Evolutionary conservation across 257 asterid genomes (phyloP).

Genomic region (Phtheirospermum japonicum): DNA sequence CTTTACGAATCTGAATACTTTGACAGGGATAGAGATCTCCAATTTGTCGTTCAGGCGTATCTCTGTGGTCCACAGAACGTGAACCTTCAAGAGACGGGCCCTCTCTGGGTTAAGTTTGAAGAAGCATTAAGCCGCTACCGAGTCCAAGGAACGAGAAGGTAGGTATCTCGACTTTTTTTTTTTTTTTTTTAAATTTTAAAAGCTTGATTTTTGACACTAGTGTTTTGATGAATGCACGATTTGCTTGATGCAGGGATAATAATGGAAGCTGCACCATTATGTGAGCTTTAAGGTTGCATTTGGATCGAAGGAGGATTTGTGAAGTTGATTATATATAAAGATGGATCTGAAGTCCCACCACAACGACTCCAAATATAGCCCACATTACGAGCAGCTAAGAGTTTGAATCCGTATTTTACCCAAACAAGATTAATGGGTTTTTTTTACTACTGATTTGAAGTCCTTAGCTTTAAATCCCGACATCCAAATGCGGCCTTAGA

Average conservation of each 20-base stretch:
- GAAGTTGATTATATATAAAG: no score
- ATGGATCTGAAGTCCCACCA: no score
- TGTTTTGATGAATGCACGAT: conserved; percentile 18
- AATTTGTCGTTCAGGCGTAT: conserved; percentile 82
- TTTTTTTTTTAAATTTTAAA: background rate
- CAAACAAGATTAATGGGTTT: no score
- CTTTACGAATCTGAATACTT: background rate
- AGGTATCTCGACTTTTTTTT: conserved; percentile 3
- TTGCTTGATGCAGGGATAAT: conserved; percentile 40
- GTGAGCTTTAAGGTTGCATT: conserved; percentile 34
- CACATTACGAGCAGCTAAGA: no score
- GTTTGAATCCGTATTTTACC: no score
- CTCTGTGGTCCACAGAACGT: conserved; percentile 84
- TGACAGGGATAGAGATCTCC: conserved; percentile 68
- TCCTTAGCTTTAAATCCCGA: background rate
- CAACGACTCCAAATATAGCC: no score
- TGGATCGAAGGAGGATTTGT: background rate
- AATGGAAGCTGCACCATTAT: conserved; percentile 55
- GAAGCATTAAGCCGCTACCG: conserved; percentile 60
- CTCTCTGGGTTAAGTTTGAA: conserved; percentile 60
- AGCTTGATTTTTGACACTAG: background rate
- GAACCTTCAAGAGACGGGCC: conserved; percentile 65
- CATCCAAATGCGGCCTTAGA: background rate
- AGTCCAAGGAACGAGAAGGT: conserved; percentile 51
- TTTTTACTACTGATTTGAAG: background rate